phyloP scores from a whole-genome alignment of 2,329 filamentous ascomycete species.

The Ceratocystis ficicola region DNA sequence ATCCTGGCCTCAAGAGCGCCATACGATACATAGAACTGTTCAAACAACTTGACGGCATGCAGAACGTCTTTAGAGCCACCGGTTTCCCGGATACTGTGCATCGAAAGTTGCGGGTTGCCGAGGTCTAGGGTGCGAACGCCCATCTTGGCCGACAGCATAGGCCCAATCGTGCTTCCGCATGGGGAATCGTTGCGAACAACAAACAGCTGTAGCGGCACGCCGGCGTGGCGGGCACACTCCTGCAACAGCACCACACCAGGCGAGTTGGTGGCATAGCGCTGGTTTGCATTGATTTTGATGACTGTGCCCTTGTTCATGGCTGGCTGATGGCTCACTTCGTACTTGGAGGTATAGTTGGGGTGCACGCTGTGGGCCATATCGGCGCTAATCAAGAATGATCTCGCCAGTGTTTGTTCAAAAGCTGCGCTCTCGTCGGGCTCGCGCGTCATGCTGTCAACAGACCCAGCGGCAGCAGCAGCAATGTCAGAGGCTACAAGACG shows the following conservation, averaged over 20 bases:
- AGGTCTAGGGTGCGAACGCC: constrained; percentile 83
- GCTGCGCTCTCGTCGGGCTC: constrained; percentile 60
- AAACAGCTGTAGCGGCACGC: constrained; percentile 85
- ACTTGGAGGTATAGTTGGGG: constrained; percentile 86
- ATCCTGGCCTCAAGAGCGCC: constrained; percentile 73
- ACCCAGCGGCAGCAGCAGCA: constrained; percentile 39
- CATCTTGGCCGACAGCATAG: constrained; percentile 81
- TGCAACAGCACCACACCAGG: constrained; percentile 88
- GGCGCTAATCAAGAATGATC: constrained; percentile 86
- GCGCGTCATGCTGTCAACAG: constrained; percentile 44
- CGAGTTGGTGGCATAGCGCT: constrained; percentile 90
- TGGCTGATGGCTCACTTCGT: constrained; percentile 80
- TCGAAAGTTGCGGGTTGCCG: constrained; percentile 86
- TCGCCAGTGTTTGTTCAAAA: constrained; percentile 83
- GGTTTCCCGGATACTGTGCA: constrained; percentile 95
- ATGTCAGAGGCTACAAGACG: constrained; percentile 65
- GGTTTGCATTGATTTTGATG: constrained; percentile 97
- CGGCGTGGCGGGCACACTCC: constrained; percentile 62
- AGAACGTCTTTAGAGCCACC: constrained; percentile 79
- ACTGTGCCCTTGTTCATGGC: constrained; percentile 95
- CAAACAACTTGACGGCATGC: constrained; percentile 73
- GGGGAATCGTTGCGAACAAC: constrained; percentile 91
- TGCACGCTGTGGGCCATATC: constrained; percentile 97
- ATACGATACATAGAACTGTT: constrained; percentile 75
- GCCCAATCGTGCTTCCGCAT: constrained; percentile 92